These are phyloP conservation scores for Cinchona pubescens DNA, from an alignment of 257 asterid species.

Conservation along the genomic window DNA sequence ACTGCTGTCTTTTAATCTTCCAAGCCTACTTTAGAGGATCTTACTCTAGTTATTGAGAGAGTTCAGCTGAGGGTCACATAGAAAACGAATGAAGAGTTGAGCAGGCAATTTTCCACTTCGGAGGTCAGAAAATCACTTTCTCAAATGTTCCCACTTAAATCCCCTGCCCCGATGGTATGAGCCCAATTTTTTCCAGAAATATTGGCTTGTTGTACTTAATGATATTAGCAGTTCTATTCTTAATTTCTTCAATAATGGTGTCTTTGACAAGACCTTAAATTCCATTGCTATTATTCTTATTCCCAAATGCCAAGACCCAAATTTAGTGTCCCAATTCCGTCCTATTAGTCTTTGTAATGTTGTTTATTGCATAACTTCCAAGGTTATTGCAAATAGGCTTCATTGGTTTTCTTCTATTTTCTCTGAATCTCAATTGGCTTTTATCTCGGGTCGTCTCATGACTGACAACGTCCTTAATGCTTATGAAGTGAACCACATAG, in stretches of 20 bases:
- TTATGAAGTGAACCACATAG: not conserved
- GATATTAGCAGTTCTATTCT: not conserved
- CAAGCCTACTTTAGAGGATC: not conserved
- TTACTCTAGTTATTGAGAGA: not conserved
- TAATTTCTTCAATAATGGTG: too few species aligned
- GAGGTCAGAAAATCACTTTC: not conserved
- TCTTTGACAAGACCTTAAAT: not conserved
- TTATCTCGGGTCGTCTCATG: not conserved
- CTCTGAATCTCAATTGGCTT: not conserved
- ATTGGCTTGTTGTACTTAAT: not conserved
- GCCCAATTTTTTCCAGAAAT: not conserved
- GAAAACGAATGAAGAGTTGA: not conserved
- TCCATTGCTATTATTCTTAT: not conserved
- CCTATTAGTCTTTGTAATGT: not conserved
- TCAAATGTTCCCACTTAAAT: too few species aligned
- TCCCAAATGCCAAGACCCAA: not conserved
- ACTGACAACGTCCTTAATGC: not conserved
- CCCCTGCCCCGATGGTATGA: not conserved
- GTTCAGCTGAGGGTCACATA: not conserved
- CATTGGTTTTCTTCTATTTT: not conserved
- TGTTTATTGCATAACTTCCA: not conserved
- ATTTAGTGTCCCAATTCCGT: not conserved
- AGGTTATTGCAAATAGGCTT: not conserved
- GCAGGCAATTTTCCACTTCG: not conserved
- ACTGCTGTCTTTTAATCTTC: not conserved